A percentile compares a stretch with the other conserved stretches of the same genome.
Conservation (phyloP, 495 filamentous ascomycete genomes). For the Neurospora terricola region DNA sequence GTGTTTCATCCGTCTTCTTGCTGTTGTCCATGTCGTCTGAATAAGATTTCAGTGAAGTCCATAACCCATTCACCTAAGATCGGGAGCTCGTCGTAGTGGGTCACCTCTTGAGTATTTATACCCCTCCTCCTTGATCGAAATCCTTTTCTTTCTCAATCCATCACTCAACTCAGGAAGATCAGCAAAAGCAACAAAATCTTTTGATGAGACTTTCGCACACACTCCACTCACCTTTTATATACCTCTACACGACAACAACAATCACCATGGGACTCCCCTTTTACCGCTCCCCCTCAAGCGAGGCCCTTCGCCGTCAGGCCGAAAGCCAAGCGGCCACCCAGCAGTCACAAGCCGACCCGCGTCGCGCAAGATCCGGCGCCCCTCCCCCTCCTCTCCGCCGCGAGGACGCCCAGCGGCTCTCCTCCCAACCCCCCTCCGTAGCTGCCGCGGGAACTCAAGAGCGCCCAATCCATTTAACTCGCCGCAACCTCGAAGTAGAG, state of each 20-base stretch:
- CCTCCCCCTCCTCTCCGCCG: not conserved
- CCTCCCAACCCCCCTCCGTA: not conserved
- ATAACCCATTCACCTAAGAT: not conserved
- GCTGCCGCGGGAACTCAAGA: not conserved
- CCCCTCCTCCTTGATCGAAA: not conserved
- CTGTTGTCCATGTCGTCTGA: not conserved
- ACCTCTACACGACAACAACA: not conserved
- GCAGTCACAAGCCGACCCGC: not conserved
- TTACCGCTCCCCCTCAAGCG: not conserved
- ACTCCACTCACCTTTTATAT: not conserved
- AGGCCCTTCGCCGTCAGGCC: not conserved
- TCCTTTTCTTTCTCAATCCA: not conserved
- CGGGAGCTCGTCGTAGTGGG: not conserved
- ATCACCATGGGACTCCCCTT: not conserved
- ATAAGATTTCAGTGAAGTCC: not conserved
- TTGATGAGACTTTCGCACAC: not conserved
- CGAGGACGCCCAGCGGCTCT: not conserved
- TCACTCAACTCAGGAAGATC: not conserved
- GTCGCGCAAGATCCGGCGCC: not conserved
- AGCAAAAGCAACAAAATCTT: not conserved
- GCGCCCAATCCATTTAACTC: not conserved
- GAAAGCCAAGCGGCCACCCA: not conserved
- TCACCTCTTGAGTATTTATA: not conserved
- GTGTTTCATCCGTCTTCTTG: not conserved
- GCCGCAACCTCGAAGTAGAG: not conserved